Base-by-base conservation (phyloP, 2,329 filamentous ascomycete species). In the Claviceps sp. region DNA sequence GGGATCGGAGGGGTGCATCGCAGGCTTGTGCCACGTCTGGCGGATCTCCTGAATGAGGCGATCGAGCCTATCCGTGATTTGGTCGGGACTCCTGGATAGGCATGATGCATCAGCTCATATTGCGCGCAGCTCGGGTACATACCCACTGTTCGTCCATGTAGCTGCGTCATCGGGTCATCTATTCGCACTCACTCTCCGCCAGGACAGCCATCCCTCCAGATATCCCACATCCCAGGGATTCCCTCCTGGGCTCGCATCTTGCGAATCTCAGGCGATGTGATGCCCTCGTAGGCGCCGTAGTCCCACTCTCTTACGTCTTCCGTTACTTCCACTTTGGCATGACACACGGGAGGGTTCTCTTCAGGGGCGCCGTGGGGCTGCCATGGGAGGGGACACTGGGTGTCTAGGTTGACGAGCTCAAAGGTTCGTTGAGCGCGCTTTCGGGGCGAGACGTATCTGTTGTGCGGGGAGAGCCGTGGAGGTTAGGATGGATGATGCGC, bases 181-280 rank as follows among this genome's bases (percentile, higher is more conserved):
- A 30, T n/a, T 4, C 13, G 18, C n/a, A 75, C 81, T 66, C 68
- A 86, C 84, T 95, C 88, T 65, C 89, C 89, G 3, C 83, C 86
- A 1, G 84, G 85, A 67, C 88, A 95, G 0, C 88, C 88, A 63
- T 94, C 88, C n/a, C 72, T 74, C 88, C 88, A 95, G 57, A 95
- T 94, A 69, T 93, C 85, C 88, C 88, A 94, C 24, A 69, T 65
- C 4, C 71, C 74, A 42, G 71, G 58, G 20, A 77, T 70, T 7
- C 85, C 86, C 54, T 79, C 71, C 60, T 76, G 71, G 54, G 69
- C 72, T 49, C 78, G 77, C 58, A 70, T 61, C 50, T 74, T 72
- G 49, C 78, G 73, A 62, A 94, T 94, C 58, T 88, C 74, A 16
- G 74, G 69, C 55, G 77, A 84, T 38, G 85, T 88, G 63, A 93